Evolutionary conservation across 805 yeast species (phyloP), one percentile per base, ranked within the genome.

Genomic region (Wickerhamomyces canadensis): DNA sequence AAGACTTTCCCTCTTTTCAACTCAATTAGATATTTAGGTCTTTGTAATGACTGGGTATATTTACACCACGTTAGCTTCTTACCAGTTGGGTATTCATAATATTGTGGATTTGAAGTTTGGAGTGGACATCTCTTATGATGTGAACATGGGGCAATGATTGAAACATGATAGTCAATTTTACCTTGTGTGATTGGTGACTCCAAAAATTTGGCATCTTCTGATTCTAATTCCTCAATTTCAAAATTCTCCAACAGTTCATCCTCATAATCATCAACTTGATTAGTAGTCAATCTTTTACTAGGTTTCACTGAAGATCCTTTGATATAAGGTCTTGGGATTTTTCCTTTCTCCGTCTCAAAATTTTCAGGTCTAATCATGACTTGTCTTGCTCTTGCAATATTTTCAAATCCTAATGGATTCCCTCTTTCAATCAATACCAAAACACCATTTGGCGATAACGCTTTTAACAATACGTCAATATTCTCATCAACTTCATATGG

Each of bases 81-180:
- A 30, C 85, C 86, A 18, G 72, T 58, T 27, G 74, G 68, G 24
- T 68, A 67, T 13, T 65, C 62, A 54, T 80, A 84, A 51, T 71
- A 76, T 25, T 74, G 74, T 2, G 94, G 85, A 34, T 82, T 82
- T 12, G 82, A 80, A 23, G 78, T 68, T 58, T 89, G 97, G 37
- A 91, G 62, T 0, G 98, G 97, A 52, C 97, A 89, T 46, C 67
- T 72, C 11, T 80, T 75, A 51, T 87, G 96, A 56, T 93, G 97
- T 1, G 91, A 61, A 54, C 97, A 93, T 4, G 98, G 98, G 0
- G 96, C 96, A 15, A 91, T 54, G 8, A 91, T 69, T 28, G 73
- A 72, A 35, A 88, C 52, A 45, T 81, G 80, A 52, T 72, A 69
- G 14, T 42, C 45, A 22, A 39, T 32, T 17, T 25, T 34, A n/a